These are phyloP conservation scores for Echinochloa phyllopogon DNA, from an alignment of 176 grass and related monocot genomes.

Conservation along the genomic window DNA sequence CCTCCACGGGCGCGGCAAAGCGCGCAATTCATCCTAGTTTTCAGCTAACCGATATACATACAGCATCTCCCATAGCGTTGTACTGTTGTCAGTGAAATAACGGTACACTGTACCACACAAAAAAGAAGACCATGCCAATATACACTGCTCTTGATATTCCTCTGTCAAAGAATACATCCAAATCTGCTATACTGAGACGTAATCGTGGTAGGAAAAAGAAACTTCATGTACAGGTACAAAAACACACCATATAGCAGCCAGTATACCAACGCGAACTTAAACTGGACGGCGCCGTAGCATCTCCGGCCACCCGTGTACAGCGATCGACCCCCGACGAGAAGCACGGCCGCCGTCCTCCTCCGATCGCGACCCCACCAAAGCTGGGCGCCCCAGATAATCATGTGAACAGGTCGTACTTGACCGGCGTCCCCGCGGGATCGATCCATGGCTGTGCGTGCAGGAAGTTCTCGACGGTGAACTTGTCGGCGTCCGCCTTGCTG, in stretches of 20 bases:
- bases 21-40: too few relatives aligned
- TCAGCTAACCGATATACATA: too few relatives aligned
- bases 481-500: conserved; percentile 45
- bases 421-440: conserved; percentile 61
- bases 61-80: too few relatives aligned
- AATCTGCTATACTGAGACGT: conserved; percentile 21
- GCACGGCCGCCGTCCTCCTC: not conserved
- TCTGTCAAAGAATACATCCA: not conserved
- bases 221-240: conserved; percentile 46
- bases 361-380: not conserved
- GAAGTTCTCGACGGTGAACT: conserved; percentile 70
- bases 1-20: too few relatives aligned
- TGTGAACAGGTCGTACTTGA: conserved; percentile 67
- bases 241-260: conserved; percentile 22
- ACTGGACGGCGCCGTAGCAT: conserved; percentile 18
- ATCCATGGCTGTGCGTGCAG: conserved; percentile 74
- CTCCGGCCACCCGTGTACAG: not conserved
- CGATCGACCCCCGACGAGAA: not conserved
- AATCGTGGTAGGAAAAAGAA: not conserved
- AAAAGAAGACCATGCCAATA: not conserved
- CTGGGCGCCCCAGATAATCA: not conserved
- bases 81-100: not conserved
- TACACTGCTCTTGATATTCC: not conserved
- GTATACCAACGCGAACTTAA: conserved; percentile 39
- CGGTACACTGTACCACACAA: not conserved